These are phyloP conservation scores for Trypanosoma cruzi DNA, from an alignment of 208 protist species.

Conservation along the genomic window DNA sequence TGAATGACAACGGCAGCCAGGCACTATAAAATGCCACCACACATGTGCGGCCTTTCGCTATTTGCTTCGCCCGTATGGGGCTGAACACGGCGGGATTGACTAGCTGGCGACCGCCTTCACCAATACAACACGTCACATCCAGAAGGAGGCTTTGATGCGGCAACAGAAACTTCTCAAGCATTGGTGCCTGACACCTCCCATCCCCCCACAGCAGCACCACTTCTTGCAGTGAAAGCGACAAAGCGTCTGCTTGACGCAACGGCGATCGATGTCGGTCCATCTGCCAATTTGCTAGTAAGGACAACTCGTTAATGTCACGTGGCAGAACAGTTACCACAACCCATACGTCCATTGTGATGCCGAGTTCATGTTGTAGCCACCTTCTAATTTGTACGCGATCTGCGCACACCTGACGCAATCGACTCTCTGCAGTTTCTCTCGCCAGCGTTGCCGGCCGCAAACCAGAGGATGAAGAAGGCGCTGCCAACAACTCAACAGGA, in stretches of 20 bases:
- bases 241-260: conserved; percentile 34
- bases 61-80: conserved; percentile 9
- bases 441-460: background rate
- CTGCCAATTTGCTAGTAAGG: conserved; percentile 41
- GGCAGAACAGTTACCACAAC: conserved; percentile 16
- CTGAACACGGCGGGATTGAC: conserved; percentile 12
- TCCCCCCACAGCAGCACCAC: conserved; percentile 31
- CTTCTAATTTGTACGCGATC: conserved; percentile 14
- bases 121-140: conserved; percentile 61
- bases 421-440: background rate
- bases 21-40: conserved; percentile 38
- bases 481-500: background rate
- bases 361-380: conserved; percentile 17
- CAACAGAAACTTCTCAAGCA: conserved; percentile 37
- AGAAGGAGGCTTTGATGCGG: conserved; percentile 57
- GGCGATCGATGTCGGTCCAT: conserved; percentile 30
- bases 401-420: conserved; percentile 12
- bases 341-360: conserved; percentile 8
- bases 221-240: conserved; percentile 33
- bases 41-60: conserved; percentile 24
- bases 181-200: background rate
- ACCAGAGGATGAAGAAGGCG: background rate
- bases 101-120: conserved; percentile 7
- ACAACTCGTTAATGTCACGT: conserved; percentile 4
- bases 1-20: conserved; percentile 38